Evolutionary conservation across 2,329 filamentous ascomycete genomes (phyloP), one percentile per base, ranked within the genome.

Genomic region (Aureobasidium sp.): DNA sequence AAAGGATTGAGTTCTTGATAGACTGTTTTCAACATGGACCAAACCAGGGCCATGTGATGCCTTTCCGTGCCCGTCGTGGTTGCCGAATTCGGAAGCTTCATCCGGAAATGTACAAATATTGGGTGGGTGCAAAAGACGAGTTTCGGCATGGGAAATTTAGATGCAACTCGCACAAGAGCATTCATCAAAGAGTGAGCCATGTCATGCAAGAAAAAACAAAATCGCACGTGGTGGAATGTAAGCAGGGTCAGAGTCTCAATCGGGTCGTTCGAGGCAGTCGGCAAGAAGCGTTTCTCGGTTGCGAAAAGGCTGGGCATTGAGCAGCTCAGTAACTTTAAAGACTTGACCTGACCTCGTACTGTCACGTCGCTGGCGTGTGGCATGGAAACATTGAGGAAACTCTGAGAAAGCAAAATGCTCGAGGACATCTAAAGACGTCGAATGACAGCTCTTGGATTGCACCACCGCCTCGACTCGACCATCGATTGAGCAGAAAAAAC

Each of bases 311-410:
- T 57, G 13, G 54, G 54, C 42, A 21, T 46, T 25, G 40, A 55
- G 42, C 54, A 57, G 54, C 54, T 57, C 40, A 33, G 25, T 46
- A 47, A 47, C 21, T 57, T 45, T 57, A 47, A 55, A 55, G 51
- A 55, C 29, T 46, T 37, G 13, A 45, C 38, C 19, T 37, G 42
- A 47, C 42, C 54, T 57, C 54, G 42, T 43, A 13, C 54, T 46
- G 27, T 38, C 54, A 47, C 31, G 33, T 46, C 54, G 29, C 54
- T 27, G 54, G 42, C 15, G 54, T 47, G 54, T 47, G 54, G 54
- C 54, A 57, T 57, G 37, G 54, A 57, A 57, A 45, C 53, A 43
- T 45, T 45, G 53, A 57, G 53, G 40, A 45, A 17, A 4, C 27
- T 37, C 13, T 35, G 29, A 45, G 38, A 45, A 2, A 23, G 53